These are phyloP conservation scores for Aureobasidium musti DNA, from an alignment of 2,329 filamentous ascomycete genomes.

Conservation along the genomic window DNA sequence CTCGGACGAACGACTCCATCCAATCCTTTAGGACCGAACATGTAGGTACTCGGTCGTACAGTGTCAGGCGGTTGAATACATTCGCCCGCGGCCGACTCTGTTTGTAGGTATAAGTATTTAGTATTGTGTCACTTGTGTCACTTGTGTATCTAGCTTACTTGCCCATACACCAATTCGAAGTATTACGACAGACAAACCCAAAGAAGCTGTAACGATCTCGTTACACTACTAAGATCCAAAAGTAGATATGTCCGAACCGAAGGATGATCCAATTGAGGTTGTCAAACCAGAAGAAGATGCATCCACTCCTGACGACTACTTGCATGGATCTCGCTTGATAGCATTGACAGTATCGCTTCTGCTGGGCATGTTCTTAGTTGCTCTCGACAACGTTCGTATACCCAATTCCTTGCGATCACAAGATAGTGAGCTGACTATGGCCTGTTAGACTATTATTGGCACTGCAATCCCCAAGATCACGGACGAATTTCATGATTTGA, in stretches of 20 bases:
- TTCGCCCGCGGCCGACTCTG: background rate
- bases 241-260: background rate
- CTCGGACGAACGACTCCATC: background rate
- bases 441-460: conserved; percentile 33
- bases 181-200: background rate
- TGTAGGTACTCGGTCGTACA: background rate
- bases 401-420: too few species aligned
- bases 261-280: background rate
- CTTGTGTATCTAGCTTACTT: background rate
- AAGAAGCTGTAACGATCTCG: background rate
- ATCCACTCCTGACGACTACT: background rate
- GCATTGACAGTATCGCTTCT: conserved; percentile 8
- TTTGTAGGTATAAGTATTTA: background rate
- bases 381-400: conserved; percentile 31
- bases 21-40: background rate
- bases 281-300: background rate
- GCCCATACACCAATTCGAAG: background rate
- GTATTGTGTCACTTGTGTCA: background rate
- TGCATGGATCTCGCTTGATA: background rate
- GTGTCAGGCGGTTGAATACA: background rate
- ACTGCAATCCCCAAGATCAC: conserved; percentile 44
- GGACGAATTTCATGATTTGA: conserved; percentile 42
- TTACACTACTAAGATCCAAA: background rate
- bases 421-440: background rate
- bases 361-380: conserved; percentile 35